Evolutionary conservation across 192 early-diverging fungal genomes (phyloP).

Genomic region (Kickxella alabastrina): DNA sequence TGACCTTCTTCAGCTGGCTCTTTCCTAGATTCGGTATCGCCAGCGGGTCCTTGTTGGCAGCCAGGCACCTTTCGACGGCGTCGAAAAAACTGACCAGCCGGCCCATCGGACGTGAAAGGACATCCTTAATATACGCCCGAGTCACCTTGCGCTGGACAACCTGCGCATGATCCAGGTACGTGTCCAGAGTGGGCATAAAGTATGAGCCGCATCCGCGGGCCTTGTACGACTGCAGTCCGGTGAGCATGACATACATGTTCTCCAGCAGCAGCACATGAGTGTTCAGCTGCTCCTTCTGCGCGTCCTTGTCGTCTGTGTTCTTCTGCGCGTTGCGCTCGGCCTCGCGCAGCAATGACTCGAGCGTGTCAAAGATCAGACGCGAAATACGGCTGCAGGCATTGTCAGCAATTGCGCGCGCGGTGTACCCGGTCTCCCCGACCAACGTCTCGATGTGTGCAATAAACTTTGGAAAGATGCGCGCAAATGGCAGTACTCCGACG

Average conservation of each 20-base stretch:
- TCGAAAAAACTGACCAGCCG: conserved; percentile 95
- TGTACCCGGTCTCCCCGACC: conserved; percentile 55
- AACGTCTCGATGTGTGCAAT: conserved; percentile 64
- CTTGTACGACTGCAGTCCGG: conserved; percentile 71
- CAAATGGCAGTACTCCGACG: conserved; percentile 83
- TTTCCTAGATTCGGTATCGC: conserved; percentile 70
- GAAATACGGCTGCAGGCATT: conserved; percentile 80
- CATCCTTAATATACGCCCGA: conserved; percentile 80
- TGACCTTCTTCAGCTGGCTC: conserved; percentile 75
- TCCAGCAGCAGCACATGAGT: conserved; percentile 83
- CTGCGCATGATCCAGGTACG: conserved; percentile 82
- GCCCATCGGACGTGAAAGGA: conserved; percentile 83
- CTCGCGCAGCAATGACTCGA: conserved; percentile 77
- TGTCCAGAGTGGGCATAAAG: conserved; percentile 34
- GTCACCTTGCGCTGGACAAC: conserved; percentile 74
- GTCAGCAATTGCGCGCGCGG: conserved; percentile 67
- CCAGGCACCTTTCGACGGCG: conserved; percentile 82
- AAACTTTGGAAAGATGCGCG: conserved; percentile 86
- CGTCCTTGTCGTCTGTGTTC: conserved; percentile 76
- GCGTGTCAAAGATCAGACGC: conserved; percentile 78
- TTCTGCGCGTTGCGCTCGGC: conserved; percentile 56
- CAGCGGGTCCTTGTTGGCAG: conserved; percentile 59
- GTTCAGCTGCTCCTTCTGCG: conserved; percentile 77
- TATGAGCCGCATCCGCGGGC: conserved; percentile 63
- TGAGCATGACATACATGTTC: conserved; percentile 93